Evolutionary conservation across 345 rosid species (phyloP), one percentile per base, ranked within the genome.

Genomic region (Laguncularia racemosa): DNA sequence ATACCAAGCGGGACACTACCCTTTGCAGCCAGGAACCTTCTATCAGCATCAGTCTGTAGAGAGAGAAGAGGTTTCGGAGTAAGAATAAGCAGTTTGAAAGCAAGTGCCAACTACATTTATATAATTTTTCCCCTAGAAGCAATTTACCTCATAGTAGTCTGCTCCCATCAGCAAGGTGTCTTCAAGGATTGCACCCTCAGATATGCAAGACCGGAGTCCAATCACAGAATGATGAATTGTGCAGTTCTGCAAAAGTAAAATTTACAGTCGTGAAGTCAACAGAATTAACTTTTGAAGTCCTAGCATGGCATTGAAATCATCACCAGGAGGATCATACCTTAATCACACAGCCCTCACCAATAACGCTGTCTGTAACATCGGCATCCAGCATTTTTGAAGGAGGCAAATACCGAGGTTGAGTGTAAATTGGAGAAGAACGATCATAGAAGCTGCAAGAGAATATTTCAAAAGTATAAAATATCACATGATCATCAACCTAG

Each of bases 361-460:
- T 88, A 43, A 88, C 96, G 59, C 98, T 91, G 50, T 88, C 98
- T 0, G 95, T 91, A 56, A 91, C 95, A 79, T 91, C 96, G 61
- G 95, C 96, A 76, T 91, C 91, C 55, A 91, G 96, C 98, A 91
- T 88, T 83, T 88, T 88, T 48, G 96, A 91, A 17, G 98, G 98
- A 55, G 96, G 98, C 66, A 91, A 68, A 63, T 91, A 91, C 19
- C 98, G 88, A 51, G 98, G 98, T 69, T 91, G 98, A 26, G 98
- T 91, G 73, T 91, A 91, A 62, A 91, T 91, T 3, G 98, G 98
- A 56, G 98, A 78, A 2, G 96, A 91, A 55, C 95, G 98, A 55
- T 91, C 98, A 65, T 91, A 91, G 73, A 91, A 91, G 72, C 98
- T 91, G 82, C 61, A 58, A 55, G 59, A 49, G 26, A 57, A 55